A percentile compares a stretch with the other conserved stretches of the same genome.
phyloP scores from a whole-genome alignment of 768 basidiomycete genomes.

The Scleroderma citrinum region DNA sequence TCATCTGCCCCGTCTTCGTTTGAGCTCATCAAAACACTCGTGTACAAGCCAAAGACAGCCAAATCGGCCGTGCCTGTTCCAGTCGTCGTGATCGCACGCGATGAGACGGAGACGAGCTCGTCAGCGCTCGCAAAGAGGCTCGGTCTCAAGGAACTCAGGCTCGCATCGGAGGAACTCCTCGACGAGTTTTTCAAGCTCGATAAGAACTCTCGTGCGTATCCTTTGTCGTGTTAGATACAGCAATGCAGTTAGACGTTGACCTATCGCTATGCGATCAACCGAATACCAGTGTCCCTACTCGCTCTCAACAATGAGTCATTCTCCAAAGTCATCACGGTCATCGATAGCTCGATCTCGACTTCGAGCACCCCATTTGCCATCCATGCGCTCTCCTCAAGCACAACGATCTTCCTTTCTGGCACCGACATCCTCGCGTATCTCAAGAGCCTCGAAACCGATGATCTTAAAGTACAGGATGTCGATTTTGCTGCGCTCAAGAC shows the following conservation, averaged over 20 bases:
- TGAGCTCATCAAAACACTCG: slow-evolving; percentile 79
- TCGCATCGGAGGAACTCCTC: slow-evolving; percentile 83
- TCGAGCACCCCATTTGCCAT: slow-evolving; percentile 59
- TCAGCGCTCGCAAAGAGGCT: slow-evolving; percentile 72
- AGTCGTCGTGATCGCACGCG: slow-evolving; percentile 80
- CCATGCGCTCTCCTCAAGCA: slow-evolving; percentile 63
- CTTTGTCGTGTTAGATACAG: not conserved
- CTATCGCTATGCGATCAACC: slow-evolving; percentile 4
- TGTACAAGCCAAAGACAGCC: slow-evolving; percentile 97
- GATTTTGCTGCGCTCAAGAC: slow-evolving; percentile 63
- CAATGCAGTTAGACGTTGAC: not conserved
- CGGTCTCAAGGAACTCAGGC: slow-evolving; percentile 78
- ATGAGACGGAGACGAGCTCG: slow-evolving; percentile 79
- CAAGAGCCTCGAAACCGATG: slow-evolving; percentile 60
- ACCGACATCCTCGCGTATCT: slow-evolving; percentile 70
- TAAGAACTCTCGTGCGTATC: slow-evolving; percentile 79
- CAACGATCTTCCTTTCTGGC: slow-evolving; percentile 77
- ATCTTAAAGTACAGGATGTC: slow-evolving; percentile 60
- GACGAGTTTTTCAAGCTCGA: slow-evolving; percentile 77
- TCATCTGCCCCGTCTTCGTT: slow-evolving; percentile 50
- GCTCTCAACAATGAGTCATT: slow-evolving; percentile 61
- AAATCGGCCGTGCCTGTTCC: slow-evolving; percentile 81
- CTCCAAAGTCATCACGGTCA: slow-evolving; percentile 63
- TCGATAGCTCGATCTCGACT: slow-evolving; percentile 75
- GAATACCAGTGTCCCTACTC: slow-evolving; percentile 78